Conservation (phyloP, 148 eudicot species). For the Suaeda aralocaspica region DNA sequence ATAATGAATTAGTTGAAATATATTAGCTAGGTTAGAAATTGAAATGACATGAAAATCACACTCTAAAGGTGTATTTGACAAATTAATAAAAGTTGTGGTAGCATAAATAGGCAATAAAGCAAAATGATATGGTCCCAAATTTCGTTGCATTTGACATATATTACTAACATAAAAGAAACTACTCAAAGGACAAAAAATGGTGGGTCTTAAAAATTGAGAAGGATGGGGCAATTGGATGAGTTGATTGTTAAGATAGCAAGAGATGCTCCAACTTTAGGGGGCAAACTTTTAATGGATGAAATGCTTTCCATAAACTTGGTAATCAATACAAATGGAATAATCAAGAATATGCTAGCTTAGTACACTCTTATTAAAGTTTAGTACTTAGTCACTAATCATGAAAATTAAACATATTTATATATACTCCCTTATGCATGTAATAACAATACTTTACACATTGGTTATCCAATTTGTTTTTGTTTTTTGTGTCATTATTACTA, state of each 20-base stretch:
- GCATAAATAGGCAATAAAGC: neutral
- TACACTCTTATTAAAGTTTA: neutral
- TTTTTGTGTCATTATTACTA: neutral
- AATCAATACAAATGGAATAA: neutral
- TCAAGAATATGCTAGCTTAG: neutral
- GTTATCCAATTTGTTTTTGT: neutral
- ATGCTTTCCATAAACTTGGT: constrained; percentile 19
- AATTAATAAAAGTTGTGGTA: neutral
- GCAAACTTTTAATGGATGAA: constrained; percentile 17
- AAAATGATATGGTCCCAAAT: constrained; percentile 19
- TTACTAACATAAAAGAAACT: constrained; percentile 3
- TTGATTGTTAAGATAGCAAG: constrained; percentile 14
- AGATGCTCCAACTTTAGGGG: constrained; percentile 27
- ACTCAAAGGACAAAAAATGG: constrained; percentile 14
- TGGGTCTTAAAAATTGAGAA: neutral
- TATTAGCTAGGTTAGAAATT: no score
- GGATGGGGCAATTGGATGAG: constrained; percentile 5
- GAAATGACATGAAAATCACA: neutral
- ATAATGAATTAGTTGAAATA: no score
- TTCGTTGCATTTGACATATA: constrained; percentile 6
- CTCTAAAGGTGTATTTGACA: constrained; percentile 1
- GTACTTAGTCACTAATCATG: neutral
- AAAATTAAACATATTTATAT: neutral
- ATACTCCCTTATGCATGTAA: neutral
- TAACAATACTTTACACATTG: neutral